These are phyloP conservation scores for Penicillium sp. DNA, from an alignment of 2,329 filamentous ascomycete genomes.

Conservation along the genomic window DNA sequence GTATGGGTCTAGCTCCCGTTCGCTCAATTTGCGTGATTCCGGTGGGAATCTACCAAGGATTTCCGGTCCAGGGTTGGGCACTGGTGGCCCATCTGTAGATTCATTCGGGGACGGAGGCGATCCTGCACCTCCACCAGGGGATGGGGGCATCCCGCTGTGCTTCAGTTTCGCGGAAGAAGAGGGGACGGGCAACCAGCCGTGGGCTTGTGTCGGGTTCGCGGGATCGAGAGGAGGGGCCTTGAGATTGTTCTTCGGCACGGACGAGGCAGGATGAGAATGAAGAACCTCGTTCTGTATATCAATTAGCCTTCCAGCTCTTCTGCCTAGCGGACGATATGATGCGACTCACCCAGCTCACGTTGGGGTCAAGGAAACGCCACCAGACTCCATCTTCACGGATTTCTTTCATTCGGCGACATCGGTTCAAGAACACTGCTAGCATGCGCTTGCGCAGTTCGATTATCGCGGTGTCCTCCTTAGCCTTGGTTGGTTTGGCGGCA, in stretches of 20 bases:
- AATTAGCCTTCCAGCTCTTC: constrained; percentile 19
- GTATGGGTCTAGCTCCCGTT: constrained; percentile 92
- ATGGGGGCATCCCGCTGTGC: constrained; percentile 57
- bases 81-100: constrained; percentile 58
- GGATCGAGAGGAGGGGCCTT: constrained; percentile 95
- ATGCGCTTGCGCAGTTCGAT: constrained; percentile 97
- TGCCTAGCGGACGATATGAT: neutral
- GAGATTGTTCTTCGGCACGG: constrained; percentile 89
- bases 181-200: constrained; percentile 85
- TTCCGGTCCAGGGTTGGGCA: constrained; percentile 64
- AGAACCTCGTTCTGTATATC: constrained; percentile 81
- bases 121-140: constrained; percentile 31
- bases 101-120: constrained; percentile 51
- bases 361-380: constrained; percentile 97
- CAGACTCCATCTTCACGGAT: constrained; percentile 92
- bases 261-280: constrained; percentile 85
- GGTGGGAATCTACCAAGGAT: constrained; percentile 81
- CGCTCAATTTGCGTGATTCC: constrained; percentile 73
- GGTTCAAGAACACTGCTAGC: constrained; percentile 92
- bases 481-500: constrained; percentile 94
- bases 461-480: constrained; percentile 95
- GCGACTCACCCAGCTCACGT: constrained; percentile 87
- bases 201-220: constrained; percentile 86
- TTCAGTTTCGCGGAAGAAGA: constrained; percentile 84
- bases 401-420: constrained; percentile 90